A percentile compares a stretch with the other conserved stretches of the same genome.
Conservation (phyloP, 176 grass and related monocot species). For the Eleusine coracana region DNA sequence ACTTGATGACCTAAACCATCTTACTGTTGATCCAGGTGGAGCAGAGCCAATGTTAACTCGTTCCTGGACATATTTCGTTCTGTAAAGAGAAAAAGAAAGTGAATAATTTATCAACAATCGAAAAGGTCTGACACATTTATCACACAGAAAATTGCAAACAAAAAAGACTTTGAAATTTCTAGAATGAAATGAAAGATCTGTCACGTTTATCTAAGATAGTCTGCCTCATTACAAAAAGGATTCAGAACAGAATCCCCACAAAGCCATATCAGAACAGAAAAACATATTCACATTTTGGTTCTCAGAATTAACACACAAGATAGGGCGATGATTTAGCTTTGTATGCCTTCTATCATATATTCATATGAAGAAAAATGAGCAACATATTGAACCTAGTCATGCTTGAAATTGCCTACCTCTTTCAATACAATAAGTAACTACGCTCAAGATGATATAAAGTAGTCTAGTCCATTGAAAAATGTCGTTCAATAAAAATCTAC, state of each 20-base stretch:
- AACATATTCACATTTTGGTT: neutral
- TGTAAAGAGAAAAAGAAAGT: slow-evolving; percentile 42
- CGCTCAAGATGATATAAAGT: neutral
- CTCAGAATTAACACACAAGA: neutral
- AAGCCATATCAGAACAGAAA: neutral
- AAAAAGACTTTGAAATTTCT: neutral
- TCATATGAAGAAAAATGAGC: neutral
- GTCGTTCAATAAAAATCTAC: neutral
- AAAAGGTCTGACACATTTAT: neutral
- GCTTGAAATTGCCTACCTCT: neutral
- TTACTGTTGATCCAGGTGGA: slow-evolving; percentile 87
- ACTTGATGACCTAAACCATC: slow-evolving; percentile 92
- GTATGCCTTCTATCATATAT: neutral
- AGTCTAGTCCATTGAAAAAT: neutral
- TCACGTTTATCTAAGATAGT: neutral
- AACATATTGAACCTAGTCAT: neutral
- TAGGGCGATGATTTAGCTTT: neutral
- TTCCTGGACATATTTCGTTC: slow-evolving; percentile 84
- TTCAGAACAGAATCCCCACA: neutral
- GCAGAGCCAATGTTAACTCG: slow-evolving; percentile 85
- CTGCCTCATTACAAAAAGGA: neutral
- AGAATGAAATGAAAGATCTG: neutral
- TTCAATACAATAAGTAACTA: neutral
- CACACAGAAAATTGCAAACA: neutral
- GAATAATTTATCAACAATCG: neutral